phyloP scores from a whole-genome alignment of 768 basidiomycete species.

The Agrocybe pediades region DNA sequence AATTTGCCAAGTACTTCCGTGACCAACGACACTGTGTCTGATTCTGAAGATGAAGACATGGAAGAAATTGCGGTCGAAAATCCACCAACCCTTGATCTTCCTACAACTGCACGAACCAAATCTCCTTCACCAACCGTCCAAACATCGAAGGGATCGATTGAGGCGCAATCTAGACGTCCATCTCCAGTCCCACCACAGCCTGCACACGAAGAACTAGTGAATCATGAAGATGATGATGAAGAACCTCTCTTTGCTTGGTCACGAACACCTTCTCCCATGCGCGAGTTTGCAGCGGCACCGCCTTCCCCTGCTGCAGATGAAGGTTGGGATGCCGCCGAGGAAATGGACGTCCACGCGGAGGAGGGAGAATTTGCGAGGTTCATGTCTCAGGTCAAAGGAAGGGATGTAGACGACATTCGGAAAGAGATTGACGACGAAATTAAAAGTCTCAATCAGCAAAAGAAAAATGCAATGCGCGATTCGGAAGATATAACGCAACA shows the following conservation, averaged over 20 bases:
- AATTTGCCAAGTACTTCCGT: background rate
- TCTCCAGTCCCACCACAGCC: background rate
- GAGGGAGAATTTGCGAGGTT: conserved; percentile 92
- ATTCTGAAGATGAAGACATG: conserved; percentile 39
- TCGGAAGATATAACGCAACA: conserved; percentile 95
- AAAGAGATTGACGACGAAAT: conserved; percentile 95
- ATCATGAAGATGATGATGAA: conserved; percentile 1
- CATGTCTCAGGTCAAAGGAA: conserved; percentile 87
- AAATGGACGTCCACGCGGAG: conserved; percentile 79
- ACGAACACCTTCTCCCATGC: conserved; percentile 28
- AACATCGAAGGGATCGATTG: background rate
- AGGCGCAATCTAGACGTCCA: background rate
- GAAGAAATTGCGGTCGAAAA: conserved; percentile 32
- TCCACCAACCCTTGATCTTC: background rate
- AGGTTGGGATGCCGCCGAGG: conserved; percentile 83
- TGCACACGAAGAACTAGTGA: background rate
- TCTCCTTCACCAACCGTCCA: background rate
- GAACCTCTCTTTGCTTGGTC: conserved; percentile 26
- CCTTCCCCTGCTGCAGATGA: conserved; percentile 23
- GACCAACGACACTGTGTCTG: conserved; percentile 5
- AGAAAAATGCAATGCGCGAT: conserved; percentile 88
- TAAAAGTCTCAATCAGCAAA: conserved; percentile 73
- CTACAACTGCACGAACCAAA: background rate
- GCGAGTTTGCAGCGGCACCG: conserved; percentile 7
- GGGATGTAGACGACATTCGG: conserved; percentile 77